Conservation (phyloP, 192 early-diverging fungal species). For the Coemansia sp. region DNA sequence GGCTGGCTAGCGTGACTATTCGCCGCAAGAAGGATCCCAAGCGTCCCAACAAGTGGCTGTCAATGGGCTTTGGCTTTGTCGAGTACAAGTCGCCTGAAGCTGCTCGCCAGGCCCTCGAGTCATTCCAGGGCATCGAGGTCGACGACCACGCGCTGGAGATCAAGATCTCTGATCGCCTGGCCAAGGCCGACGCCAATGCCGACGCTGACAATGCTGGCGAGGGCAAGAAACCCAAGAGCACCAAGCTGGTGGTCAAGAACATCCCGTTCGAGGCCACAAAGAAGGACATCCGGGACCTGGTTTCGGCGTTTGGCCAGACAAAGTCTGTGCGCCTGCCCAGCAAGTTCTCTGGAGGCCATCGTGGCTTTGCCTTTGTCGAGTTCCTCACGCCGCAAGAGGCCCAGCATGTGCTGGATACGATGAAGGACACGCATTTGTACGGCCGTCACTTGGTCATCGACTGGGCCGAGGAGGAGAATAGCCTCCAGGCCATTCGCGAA, state of each 20-base stretch:
- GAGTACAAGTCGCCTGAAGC: slow-evolving; percentile 85
- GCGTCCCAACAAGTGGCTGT: slow-evolving; percentile 71
- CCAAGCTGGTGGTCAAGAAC: slow-evolving; percentile 92
- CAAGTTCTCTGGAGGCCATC: slow-evolving; percentile 91
- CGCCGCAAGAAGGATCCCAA: slow-evolving; percentile 88
- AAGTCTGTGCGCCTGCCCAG: slow-evolving; percentile 95
- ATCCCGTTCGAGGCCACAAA: slow-evolving; percentile 97
- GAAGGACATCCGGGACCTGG: slow-evolving; percentile 89
- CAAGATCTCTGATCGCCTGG: slow-evolving; percentile 81
- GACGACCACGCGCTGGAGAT: slow-evolving; percentile 90
- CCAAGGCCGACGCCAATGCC: slow-evolving; percentile 45
- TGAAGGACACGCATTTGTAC: slow-evolving; percentile 94
- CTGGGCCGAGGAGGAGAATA: slow-evolving; percentile 82
- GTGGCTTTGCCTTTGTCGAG: slow-evolving; percentile 98
- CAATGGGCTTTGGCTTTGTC: slow-evolving; percentile 98
- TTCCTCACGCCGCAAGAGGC: slow-evolving; percentile 97
- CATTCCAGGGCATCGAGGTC: slow-evolving; percentile 82
- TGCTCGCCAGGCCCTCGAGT: slow-evolving; percentile 82
- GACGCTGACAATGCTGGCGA: slow-evolving; percentile 11
- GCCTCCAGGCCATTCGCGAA: slow-evolving; percentile 80
- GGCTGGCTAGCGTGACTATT: slow-evolving; percentile 80
- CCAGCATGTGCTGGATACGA: slow-evolving; percentile 81
- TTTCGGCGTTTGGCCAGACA: slow-evolving; percentile 91
- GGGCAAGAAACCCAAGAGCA: slow-evolving; percentile 68
- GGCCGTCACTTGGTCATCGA: slow-evolving; percentile 96